These are phyloP conservation scores for Carallia pectinifolia DNA, from an alignment of 345 rosid genomes.

Conservation along the genomic window DNA sequence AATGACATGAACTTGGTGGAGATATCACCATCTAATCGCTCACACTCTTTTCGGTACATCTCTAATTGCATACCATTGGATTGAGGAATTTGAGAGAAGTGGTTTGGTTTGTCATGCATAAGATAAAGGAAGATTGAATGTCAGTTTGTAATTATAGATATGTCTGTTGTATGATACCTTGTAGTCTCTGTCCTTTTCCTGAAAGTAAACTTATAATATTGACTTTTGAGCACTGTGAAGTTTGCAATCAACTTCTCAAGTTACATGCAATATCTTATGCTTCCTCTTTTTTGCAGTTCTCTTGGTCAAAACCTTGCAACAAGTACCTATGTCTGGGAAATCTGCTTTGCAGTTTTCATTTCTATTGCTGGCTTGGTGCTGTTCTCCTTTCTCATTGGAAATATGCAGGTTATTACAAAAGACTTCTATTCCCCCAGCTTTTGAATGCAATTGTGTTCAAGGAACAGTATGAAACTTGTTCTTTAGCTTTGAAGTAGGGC, in stretches of 20 bases:
- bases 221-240: not conserved
- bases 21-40: too few species aligned
- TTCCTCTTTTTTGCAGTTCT: conserved; percentile 37
- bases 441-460: not conserved
- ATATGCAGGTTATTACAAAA: conserved; percentile 70
- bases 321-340: conserved; percentile 70
- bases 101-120: too few species aligned
- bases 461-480: not conserved
- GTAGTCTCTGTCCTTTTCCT: too few species aligned
- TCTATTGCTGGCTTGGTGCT: conserved; percentile 70
- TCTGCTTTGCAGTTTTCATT: conserved; percentile 60
- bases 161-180: too few species aligned
- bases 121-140: too few species aligned
- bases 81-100: too few species aligned
- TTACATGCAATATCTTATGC: conserved; percentile 7
- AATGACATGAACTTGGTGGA: too few species aligned
- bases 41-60: too few species aligned
- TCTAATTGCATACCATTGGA: too few species aligned
- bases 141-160: too few species aligned
- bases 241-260: not conserved
- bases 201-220: too few species aligned
- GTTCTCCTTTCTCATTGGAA: conserved; percentile 76
- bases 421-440: not conserved
- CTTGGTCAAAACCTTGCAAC: conserved; percentile 77
- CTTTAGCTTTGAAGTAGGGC: too few species aligned